Conservation (phyloP, 2,329 filamentous ascomycete genomes). For the Penicillium sp. region DNA sequence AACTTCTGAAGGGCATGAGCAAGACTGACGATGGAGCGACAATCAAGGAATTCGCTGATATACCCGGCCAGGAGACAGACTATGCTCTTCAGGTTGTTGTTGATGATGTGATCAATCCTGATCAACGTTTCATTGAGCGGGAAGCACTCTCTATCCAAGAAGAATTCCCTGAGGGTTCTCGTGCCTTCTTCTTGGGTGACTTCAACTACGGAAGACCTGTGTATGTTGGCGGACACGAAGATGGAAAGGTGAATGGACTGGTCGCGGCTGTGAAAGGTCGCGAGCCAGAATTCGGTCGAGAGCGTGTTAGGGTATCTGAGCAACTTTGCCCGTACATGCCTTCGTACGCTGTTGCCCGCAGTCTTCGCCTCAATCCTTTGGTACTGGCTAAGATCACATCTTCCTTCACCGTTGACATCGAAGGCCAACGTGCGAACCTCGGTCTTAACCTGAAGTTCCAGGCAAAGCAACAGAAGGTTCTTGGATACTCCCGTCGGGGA, state of each 20-base stretch:
- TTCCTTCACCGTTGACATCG: constrained; percentile 80
- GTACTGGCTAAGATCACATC: constrained; percentile 95
- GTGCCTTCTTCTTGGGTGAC: constrained; percentile 91
- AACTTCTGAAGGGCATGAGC: constrained; percentile 85
- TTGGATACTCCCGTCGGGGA: constrained; percentile 89
- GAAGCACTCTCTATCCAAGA: constrained; percentile 83
- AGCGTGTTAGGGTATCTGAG: constrained; percentile 70
- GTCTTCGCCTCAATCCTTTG: constrained; percentile 77
- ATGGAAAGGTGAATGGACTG: constrained; percentile 74
- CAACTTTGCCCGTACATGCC: constrained; percentile 73
- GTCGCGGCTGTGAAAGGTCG: constrained; percentile 69
- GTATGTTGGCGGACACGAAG: constrained; percentile 72
- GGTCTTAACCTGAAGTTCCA: constrained; percentile 97
- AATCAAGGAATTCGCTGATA: constrained; percentile 85
- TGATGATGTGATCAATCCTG: constrained; percentile 83
- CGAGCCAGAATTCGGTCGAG: constrained; percentile 77
- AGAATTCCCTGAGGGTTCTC: constrained; percentile 80
- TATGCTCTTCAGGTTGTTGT: constrained; percentile 92
- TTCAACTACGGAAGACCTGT: constrained; percentile 88
- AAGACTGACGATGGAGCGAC: constrained; percentile 90
- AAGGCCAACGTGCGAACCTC: constrained; percentile 80
- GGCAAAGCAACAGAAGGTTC: constrained; percentile 87
- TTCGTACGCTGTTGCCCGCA: constrained; percentile 82
- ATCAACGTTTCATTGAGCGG: constrained; percentile 88
- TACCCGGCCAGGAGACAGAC: constrained; percentile 80